phyloP scores from a whole-genome alignment of 805 yeast species.

The Nakazawaea wyomingensis region DNA sequence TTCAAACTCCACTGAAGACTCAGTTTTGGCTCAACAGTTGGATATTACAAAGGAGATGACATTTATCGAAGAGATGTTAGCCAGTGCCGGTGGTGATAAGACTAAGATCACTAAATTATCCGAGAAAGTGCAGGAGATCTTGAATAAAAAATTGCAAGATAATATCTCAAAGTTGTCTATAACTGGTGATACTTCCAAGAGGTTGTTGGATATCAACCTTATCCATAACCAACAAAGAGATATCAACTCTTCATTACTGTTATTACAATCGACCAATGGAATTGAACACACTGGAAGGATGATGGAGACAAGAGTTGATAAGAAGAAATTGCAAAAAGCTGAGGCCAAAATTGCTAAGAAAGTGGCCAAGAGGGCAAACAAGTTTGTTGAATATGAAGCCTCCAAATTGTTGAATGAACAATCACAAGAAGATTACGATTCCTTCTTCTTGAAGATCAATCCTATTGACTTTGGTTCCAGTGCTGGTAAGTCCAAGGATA shows the following conservation, averaged over 20 bases:
- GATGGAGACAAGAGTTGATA: constrained; percentile 91
- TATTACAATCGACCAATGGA: constrained; percentile 74
- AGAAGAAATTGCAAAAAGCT: constrained; percentile 94
- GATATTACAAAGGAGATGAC: constrained; percentile 62
- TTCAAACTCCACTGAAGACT: constrained; percentile 71
- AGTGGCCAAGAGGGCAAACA: constrained; percentile 81
- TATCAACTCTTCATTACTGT: constrained; percentile 67
- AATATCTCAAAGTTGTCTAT: constrained; percentile 70
- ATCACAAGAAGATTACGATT: constrained; percentile 77
- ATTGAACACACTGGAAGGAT: constrained; percentile 89
- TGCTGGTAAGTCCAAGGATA: constrained; percentile 97
- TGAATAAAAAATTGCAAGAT: constrained; percentile 50
- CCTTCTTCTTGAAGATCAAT: constrained; percentile 90
- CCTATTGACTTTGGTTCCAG: constrained; percentile 87
- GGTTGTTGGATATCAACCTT: constrained; percentile 76
- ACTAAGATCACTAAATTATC: constrained; percentile 49
- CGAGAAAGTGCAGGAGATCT: constrained; percentile 39
- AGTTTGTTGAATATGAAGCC: constrained; percentile 88
- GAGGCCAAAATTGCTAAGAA: constrained; percentile 96
- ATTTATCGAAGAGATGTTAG: constrained; percentile 60
- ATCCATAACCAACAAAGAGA: constrained; percentile 67
- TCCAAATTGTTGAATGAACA: constrained; percentile 72
- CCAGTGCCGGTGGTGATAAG: constrained; percentile 77
- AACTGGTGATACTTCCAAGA: constrained; percentile 83
- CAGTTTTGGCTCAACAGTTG: constrained; percentile 70